Evolutionary conservation across 2,329 filamentous ascomycete species (phyloP), one percentile per base, ranked within the genome.

Genomic region (Penicillium decumbens): DNA sequence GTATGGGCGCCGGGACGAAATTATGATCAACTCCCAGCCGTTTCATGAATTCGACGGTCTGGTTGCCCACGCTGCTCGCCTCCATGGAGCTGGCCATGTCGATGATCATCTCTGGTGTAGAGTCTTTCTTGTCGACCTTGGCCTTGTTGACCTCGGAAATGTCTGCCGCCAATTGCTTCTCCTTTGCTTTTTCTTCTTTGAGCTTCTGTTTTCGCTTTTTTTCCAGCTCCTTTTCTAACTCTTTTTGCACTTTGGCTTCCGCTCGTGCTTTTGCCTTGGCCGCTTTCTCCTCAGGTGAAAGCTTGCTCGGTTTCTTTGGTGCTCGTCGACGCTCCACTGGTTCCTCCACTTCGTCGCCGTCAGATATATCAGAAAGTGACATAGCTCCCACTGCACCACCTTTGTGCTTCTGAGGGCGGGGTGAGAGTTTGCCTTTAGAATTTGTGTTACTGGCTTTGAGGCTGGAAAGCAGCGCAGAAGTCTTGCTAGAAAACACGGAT

Each of bases 101-200:
- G 1, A 89, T 77, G 43, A 92, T 84, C 87, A 93, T 92, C 66
- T 93, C 87, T 0, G 79, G 79, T 0, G 83, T 80, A 0, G 87
- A 86, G 0, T 83, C 72, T 58, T 88, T 89, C 70, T 88, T 89
- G 69, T 89, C 83, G 0, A 81, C 82, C 44, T 82, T 82, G 8
- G 84, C 71, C 61, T 85, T 89, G 69, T 92, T 92, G 37, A 83
- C 86, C 54, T 88, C 83, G 3, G 82, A 81, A 20, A 91, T 70
- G 6, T 88, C 85, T 6, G 81, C 80, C 9, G 80, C 81, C 3
- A 75, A 74, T 55, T 84, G 79, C 59, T 85, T 88, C 56, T 89
- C 82, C 6, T 72, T 70, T 0, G 76, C 77, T 55, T 81, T 86
- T 43, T 81, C 76, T 48, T 83, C 81, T 60, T 70, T 76, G 46